Evolutionary conservation across 192 early-diverging fungal genomes (phyloP).

Genomic region (Phycomyces blakesleeanus): DNA sequence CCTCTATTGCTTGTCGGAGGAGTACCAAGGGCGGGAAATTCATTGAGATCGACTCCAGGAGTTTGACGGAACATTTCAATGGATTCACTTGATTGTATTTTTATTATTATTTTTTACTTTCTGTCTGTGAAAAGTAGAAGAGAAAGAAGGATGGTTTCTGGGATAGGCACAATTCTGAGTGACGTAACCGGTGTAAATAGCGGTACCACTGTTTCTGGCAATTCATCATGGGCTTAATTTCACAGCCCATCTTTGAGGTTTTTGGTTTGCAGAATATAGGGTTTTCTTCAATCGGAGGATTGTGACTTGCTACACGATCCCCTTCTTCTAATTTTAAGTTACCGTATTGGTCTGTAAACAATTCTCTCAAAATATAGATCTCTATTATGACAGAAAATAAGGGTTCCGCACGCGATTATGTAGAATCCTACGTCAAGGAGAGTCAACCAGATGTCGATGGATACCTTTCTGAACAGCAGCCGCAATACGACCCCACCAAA

Average conservation of each 20-base stretch:
- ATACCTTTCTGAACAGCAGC: conserved; percentile 26
- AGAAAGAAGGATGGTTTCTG: neutral
- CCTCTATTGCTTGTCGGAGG: conserved; percentile 19
- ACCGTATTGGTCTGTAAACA: no score
- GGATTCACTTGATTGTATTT: neutral
- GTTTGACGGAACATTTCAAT: conserved; percentile 31
- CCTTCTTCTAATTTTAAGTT: no score
- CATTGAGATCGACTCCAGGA: conserved; percentile 31
- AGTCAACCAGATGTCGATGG: conserved; percentile 5
- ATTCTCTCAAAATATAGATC: neutral
- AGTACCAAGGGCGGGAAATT: conserved; percentile 34
- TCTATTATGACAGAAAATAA: conserved; percentile 18
- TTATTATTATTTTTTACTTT: no score
- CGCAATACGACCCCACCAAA: conserved; percentile 26
- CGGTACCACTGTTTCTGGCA: neutral
- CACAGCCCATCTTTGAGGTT: neutral
- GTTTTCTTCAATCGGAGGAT: no score
- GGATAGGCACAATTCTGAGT: neutral
- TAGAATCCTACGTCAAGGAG: conserved; percentile 31
- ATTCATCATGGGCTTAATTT: conserved; percentile 1
- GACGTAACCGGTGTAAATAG: conserved; percentile 8
- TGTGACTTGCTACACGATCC: no score
- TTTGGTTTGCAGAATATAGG: no score
- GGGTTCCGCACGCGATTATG: conserved; percentile 24
- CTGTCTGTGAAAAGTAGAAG: neutral